phyloP scores from a whole-genome alignment of 352 stramenopile genomes.

The Pythium brachiatum region DNA sequence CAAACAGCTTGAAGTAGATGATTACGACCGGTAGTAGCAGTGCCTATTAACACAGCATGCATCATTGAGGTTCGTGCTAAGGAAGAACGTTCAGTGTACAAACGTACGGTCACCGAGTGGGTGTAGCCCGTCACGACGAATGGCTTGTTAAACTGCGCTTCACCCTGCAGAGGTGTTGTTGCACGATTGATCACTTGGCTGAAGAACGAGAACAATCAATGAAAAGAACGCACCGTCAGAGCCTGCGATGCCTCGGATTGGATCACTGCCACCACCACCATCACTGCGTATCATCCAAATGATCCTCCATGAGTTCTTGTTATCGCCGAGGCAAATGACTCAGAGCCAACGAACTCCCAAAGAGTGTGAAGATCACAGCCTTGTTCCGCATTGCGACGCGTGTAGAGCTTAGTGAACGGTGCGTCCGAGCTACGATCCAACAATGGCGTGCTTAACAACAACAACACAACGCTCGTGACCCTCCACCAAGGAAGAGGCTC shows the following conservation, averaged over 20 bases:
- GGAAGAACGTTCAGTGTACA: background rate
- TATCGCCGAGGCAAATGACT: no score
- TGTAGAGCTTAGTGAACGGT: no score
- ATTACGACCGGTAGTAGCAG: constrained; percentile 37
- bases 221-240: background rate
- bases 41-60: constrained; percentile 5
- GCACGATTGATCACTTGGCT: no score
- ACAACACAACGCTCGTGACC: no score
- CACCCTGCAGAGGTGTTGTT: background rate
- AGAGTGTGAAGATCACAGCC: no score
- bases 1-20: constrained; percentile 25
- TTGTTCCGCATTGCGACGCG: no score
- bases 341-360: no score
- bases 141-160: constrained; percentile 8
- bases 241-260: constrained; percentile 11
- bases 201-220: no score
- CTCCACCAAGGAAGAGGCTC: no score
- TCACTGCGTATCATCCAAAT: background rate
- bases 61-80: background rate
- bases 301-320: no score
- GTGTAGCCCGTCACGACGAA: constrained; percentile 34
- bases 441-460: no score
- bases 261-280: background rate
- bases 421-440: no score
- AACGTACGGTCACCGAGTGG: constrained; percentile 31